Percentiles rank a stretch among this genome's conserved stretches.
Evolutionary conservation across 352 stramenopile genomes (phyloP).

Genomic region (Pythium rishiriense): DNA sequence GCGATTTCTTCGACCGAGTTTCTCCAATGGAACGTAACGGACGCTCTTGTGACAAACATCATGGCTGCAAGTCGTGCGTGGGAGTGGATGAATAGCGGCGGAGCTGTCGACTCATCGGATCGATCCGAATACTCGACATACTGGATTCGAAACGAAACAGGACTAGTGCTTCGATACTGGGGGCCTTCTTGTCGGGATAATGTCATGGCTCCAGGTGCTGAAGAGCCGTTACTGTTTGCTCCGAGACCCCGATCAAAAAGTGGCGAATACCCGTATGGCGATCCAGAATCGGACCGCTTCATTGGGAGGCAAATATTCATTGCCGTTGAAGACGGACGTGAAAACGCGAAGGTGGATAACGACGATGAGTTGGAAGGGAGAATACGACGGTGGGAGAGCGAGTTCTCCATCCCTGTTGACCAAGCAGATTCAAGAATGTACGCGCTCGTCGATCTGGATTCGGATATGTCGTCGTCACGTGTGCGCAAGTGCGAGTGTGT

Average conservation of each 20-base stretch:
- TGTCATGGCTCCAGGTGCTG: constrained; percentile 46
- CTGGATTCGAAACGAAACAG: constrained; percentile 87
- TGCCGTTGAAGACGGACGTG: constrained; percentile 52
- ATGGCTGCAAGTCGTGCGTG: constrained; percentile 75
- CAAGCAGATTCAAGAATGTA: constrained; percentile 86
- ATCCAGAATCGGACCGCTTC: constrained; percentile 17
- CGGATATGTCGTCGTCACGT: constrained; percentile 38
- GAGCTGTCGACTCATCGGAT: constrained; percentile 55
- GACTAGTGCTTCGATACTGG: constrained; percentile 78
- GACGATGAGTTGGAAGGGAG: neutral
- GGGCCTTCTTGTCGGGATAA: constrained; percentile 54
- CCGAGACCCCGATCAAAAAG: constrained; percentile 8
- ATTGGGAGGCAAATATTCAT: constrained; percentile 65
- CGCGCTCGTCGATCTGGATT: constrained; percentile 66
- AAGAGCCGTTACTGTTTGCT: constrained; percentile 66
- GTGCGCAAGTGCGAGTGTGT: constrained; percentile 84
- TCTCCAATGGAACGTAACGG: constrained; percentile 79
- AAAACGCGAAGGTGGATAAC: constrained; percentile 16
- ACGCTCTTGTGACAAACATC: constrained; percentile 79
- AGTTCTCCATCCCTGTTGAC: constrained; percentile 77
- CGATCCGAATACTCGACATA: constrained; percentile 85
- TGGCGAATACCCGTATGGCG: constrained; percentile 24
- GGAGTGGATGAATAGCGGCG: constrained; percentile 75
- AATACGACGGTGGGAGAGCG: constrained; percentile 63
- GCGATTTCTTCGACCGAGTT: constrained; percentile 61